Base-by-base conservation (phyloP, 2,329 filamentous ascomycete genomes). In the Aspergillus persii region DNA sequence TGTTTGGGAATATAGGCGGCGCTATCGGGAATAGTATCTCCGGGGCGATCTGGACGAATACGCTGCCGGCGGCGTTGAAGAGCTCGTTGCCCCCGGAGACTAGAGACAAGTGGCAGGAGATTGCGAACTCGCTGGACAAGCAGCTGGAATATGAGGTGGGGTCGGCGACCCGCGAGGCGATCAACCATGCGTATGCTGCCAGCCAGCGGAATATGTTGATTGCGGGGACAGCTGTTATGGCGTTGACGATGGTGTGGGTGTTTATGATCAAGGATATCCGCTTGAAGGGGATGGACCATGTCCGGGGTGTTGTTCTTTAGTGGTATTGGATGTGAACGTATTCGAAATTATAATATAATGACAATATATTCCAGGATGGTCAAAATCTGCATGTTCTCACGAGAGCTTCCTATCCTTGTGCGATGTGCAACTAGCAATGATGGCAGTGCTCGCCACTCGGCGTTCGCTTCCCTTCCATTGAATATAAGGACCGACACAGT, bases 101-200 rank as follows among this genome's bases (percentile, higher is more conserved):
- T 0, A 54, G 58, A 53, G 30, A 54, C 5, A 26, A 54, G 18
- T 61, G 57, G 50, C 12, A 29, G 39, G 29, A 50, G 1, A 66
- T 66, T 36, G 61, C 65, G 26, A 62, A 61, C 44, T 53, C 52
- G 1, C 53, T 66, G 15, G 61, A 56, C 3, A 53, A 58, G 4
- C 63, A 66, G 50, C 47, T 65, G 6, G 62, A 55, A 18, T 82
- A 78, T 58, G 61, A 71, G 0, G 61, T 78, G 2, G 75, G 78
- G 3, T 77, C 64, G 5, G 67, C 72, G 1, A 74, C 71, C 5
- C 71, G 80, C 11, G 60, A 72, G 27, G 80, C 72, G 2, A 81
- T 82, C 54, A 71, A 77, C 36, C 56, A 73, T 50, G 68, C 80
- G 0, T 83, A 83, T 56, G 79, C 75, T 0, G 76, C 76, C 41